Percentiles rank a stretch among this genome's conserved stretches.
Evolutionary conservation across 2,329 filamentous ascomycete species (phyloP).

Genomic region (Aaosphaeria pasadenensis): DNA sequence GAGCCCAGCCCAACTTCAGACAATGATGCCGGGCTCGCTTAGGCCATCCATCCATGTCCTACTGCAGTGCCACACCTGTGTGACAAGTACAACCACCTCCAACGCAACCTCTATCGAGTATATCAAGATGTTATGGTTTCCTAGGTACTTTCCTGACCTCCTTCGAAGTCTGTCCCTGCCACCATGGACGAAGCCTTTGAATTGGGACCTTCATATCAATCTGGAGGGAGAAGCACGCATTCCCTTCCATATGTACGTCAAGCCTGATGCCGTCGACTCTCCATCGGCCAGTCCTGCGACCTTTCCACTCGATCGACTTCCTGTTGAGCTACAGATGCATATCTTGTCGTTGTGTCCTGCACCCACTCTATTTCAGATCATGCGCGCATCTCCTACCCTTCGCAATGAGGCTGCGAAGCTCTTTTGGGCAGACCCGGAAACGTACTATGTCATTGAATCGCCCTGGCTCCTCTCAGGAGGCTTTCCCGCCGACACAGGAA

Average conservation of each 20-base stretch:
- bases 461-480: neutral
- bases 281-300: neutral
- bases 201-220: neutral
- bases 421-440: neutral
- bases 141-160: too few relatives aligned
- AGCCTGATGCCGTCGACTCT: constrained; percentile 1
- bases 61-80: too few relatives aligned
- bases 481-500: neutral
- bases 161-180: neutral
- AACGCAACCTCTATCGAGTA: too few relatives aligned
- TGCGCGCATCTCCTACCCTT: neutral
- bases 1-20: too few relatives aligned
- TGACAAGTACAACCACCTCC: too few relatives aligned
- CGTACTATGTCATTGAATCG: neutral
- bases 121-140: too few relatives aligned
- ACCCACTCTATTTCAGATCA: neutral
- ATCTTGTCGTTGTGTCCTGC: neutral
- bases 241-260: constrained; percentile 1
- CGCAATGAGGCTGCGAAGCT: neutral
- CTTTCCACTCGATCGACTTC: constrained; percentile 1
- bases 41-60: too few relatives aligned
- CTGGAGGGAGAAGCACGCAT: neutral
- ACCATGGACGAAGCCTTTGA: neutral
- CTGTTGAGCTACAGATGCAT: neutral
- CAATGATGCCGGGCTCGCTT: too few relatives aligned